Evolutionary conservation across 2,329 filamentous ascomycete species (phyloP).

Genomic region (Trichoderma cornu-damae): DNA sequence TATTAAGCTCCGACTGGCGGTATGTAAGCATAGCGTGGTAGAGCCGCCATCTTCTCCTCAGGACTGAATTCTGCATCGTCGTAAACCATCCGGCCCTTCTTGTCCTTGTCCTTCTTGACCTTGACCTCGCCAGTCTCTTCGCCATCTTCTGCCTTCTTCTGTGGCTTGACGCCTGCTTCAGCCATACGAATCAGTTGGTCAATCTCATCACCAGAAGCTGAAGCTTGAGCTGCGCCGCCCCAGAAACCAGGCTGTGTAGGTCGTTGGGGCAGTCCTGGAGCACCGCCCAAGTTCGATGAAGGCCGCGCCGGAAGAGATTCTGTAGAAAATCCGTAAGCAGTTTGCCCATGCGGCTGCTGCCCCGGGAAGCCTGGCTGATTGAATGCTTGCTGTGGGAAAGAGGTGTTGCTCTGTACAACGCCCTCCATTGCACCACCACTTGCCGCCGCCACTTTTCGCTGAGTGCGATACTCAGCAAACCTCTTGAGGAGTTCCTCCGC

Average conservation of each 20-base stretch:
- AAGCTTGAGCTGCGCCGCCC: slow-evolving; percentile 24
- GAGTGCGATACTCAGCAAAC: slow-evolving; percentile 69
- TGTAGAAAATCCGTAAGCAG: slow-evolving; percentile 34
- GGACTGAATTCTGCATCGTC: slow-evolving; percentile 73
- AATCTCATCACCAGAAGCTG: slow-evolving; percentile 52
- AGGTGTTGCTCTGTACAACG: slow-evolving; percentile 22
- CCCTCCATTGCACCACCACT: slow-evolving; percentile 45
- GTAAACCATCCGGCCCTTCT: slow-evolving; percentile 71
- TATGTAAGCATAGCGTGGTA: slow-evolving; percentile 67
- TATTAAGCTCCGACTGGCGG: slow-evolving; percentile 25
- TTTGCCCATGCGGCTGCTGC: slow-evolving; percentile 21
- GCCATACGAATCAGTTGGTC: slow-evolving; percentile 61
- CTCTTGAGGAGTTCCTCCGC: slow-evolving; percentile 74
- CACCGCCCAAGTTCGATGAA: slow-evolving; percentile 35
- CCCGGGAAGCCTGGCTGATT: slow-evolving; percentile 25
- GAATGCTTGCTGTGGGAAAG: slow-evolving; percentile 4
- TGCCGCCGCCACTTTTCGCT: slow-evolving; percentile 52
- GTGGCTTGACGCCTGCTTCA: slow-evolving; percentile 53
- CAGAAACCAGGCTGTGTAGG: slow-evolving; percentile 36
- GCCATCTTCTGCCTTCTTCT: slow-evolving; percentile 34
- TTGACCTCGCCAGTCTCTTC: slow-evolving; percentile 55
- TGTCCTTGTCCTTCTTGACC: slow-evolving; percentile 62
- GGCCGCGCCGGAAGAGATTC: slow-evolving; percentile 45
- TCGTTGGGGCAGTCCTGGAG: slow-evolving; percentile 42
- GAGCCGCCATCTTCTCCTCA: slow-evolving; percentile 80